Evolutionary conservation across 2,329 filamentous ascomycete genomes (phyloP), one percentile per base, ranked within the genome.

Genomic region (Fusarium mexicanum): DNA sequence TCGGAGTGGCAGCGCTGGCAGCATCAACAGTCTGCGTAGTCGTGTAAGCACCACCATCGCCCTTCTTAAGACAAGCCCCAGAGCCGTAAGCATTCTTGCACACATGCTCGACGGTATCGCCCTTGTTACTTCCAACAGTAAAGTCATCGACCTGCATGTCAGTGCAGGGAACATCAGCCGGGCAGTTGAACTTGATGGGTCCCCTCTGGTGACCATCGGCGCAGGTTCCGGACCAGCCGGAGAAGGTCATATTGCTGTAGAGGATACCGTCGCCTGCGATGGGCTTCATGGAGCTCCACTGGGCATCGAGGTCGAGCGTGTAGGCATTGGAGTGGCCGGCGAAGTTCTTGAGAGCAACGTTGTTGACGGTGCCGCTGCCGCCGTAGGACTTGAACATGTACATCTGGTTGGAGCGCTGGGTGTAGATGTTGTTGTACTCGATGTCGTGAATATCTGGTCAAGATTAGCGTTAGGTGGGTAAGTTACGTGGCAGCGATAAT

Each of bases 371-470:
- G 18, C 74, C 73, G 44, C 71, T 74, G 20, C 74, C 74, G 8
- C 74, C 74, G 12, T 74, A 70, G 1, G 74, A 76, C 41, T 76
- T 76, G 71, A 76, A 76, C 74, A 76, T 76, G 61, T 68, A 76
- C 74, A 76, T 76, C 41, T 76, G 74, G 59, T 76, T 76, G 11
- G 71, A 72, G 12, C 67, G 67, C 7, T 76, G 74, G 2, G 74
- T 74, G 41, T 76, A 76, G 22, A 76, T 64, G n/a, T 76, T 76
- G 14, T 35, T 72, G 58, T 76, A 76, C n/a, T 70, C 61, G 24
- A 76, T 63, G 22, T 76, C 65, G 38, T 67, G 62, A 9, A 76
- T 76, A 24, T 61, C 73, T 53, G 1, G 5, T 12, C 4, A 12
- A 16, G 5, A 8, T 53, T 26, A 53, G 31, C 9, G 6, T 11